phyloP scores from a whole-genome alignment of 345 rosid genomes.

The Schrenkiella parvula region DNA sequence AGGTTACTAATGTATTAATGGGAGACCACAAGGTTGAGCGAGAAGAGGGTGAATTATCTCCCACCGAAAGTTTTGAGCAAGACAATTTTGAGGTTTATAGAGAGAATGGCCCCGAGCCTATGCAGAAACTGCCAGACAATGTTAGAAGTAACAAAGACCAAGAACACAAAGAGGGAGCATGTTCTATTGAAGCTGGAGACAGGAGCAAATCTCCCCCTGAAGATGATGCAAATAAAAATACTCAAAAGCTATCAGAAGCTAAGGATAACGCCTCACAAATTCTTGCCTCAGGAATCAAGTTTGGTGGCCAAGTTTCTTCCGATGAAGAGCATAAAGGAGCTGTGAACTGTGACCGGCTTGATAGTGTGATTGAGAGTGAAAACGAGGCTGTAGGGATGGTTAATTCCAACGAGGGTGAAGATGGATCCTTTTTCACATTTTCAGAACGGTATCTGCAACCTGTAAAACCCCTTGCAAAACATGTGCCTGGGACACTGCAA shows the following conservation, averaged over 20 bases:
- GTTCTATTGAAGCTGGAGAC: constrained; percentile 51
- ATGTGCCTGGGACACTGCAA: constrained; percentile 51
- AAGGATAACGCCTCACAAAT: constrained; percentile 67
- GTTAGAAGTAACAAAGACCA: constrained; percentile 44
- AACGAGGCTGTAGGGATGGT: constrained; percentile 74
- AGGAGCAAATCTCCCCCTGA: constrained; percentile 64
- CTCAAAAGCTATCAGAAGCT: constrained; percentile 65
- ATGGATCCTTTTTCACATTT: constrained; percentile 53
- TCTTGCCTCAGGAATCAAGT: constrained; percentile 72
- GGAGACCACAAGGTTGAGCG: constrained; percentile 68
- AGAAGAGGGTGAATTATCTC: constrained; percentile 98
- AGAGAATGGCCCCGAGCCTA: constrained; percentile 51
- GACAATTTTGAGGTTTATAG: constrained; percentile 77
- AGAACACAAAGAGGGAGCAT: constrained; percentile 44
- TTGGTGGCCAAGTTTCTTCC: constrained; percentile 70
- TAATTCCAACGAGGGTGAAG: constrained; percentile 65
- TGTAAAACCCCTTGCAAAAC: constrained; percentile 89
- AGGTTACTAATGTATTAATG: constrained; percentile 45
- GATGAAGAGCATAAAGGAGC: constrained; percentile 81
- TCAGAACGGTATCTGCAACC: constrained; percentile 67
- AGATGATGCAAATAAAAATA: constrained; percentile 70
- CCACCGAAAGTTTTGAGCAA: constrained; percentile 85
- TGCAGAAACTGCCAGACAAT: constrained; percentile 50
- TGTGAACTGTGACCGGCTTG: constrained; percentile 42
- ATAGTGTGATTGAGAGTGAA: constrained; percentile 78